Conservation (phyloP, 495 filamentous ascomycete genomes). For the Jackrogersella minutella region DNA sequence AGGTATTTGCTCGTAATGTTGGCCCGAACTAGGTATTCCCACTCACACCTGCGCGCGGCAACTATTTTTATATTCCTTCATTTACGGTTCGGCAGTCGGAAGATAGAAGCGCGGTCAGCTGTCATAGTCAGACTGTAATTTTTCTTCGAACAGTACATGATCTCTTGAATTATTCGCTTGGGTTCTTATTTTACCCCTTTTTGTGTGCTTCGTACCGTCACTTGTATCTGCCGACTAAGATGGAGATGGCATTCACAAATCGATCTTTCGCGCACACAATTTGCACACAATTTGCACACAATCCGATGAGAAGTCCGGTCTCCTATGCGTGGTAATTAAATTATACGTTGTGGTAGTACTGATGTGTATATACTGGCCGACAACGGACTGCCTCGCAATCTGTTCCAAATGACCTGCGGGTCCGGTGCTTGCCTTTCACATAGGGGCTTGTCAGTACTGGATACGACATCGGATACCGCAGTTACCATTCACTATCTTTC, state of each 20-base stretch:
- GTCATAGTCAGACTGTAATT: neutral
- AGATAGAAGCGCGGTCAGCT: neutral
- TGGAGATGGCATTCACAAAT: slow-evolving; percentile 3
- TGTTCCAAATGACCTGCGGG: neutral
- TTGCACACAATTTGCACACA: neutral
- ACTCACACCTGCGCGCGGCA: slow-evolving; percentile 10
- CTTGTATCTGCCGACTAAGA: slow-evolving; percentile 13
- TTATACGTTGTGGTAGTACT: neutral
- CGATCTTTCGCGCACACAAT: neutral
- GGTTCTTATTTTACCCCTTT: neutral
- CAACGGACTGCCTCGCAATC: slow-evolving; percentile 11
- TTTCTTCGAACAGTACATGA: neutral
- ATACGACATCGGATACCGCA: slow-evolving; percentile 9
- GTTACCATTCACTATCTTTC: neutral
- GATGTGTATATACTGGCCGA: slow-evolving; percentile 11
- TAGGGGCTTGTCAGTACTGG: neutral
- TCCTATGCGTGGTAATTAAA: slow-evolving; percentile 1
- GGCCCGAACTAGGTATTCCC: slow-evolving; percentile 4
- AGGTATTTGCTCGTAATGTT: slow-evolving; percentile 6
- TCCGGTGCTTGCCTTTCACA: neutral
- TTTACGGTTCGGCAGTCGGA: slow-evolving; percentile 23
- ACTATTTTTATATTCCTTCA: slow-evolving; percentile 24
- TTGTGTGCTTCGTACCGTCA: neutral
- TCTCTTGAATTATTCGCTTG: neutral
- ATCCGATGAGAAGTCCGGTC: neutral